Evolutionary conservation across 1,139 yeast genomes (phyloP).

Genomic region (Protomyces macrosporus): DNA sequence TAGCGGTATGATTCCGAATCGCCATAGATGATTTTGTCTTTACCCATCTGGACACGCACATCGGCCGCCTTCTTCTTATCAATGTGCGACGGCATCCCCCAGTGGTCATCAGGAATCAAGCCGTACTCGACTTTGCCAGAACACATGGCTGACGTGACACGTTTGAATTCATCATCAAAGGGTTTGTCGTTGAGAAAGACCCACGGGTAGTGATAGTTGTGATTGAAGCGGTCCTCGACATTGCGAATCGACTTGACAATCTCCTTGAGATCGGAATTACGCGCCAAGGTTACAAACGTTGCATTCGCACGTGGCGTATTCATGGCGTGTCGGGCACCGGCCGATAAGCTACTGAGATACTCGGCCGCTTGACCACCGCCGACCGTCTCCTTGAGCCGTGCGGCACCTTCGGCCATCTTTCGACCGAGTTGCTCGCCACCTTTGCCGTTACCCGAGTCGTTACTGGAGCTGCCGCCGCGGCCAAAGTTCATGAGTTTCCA

Average conservation of each 20-base stretch:
- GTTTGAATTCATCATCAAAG: constrained; percentile 54
- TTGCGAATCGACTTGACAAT: constrained; percentile 57
- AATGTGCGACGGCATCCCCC: constrained; percentile 70
- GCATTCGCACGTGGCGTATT: constrained; percentile 20
- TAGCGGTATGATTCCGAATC: constrained; percentile 57
- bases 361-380: neutral
- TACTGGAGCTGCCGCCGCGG: neutral
- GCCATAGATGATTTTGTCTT: constrained; percentile 54
- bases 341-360: neutral
- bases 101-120: constrained; percentile 55
- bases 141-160: constrained; percentile 46
- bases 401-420: neutral
- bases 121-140: constrained; percentile 64
- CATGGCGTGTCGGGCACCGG: neutral
- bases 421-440: neutral
- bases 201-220: constrained; percentile 69
- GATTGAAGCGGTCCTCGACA: constrained; percentile 67
- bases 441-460: neutral
- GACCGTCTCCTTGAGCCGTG: neutral
- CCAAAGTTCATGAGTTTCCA: constrained; percentile 7
- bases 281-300: constrained; percentile 54
- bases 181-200: constrained; percentile 66
- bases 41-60: constrained; percentile 30
- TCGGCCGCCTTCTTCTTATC: constrained; percentile 48
- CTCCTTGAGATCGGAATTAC: constrained; percentile 60